Percentiles rank a stretch among this genome's conserved stretches.
Evolutionary conservation across 2,329 filamentous ascomycete genomes (phyloP).

Genomic region (Ophiostoma tasmaniense): DNA sequence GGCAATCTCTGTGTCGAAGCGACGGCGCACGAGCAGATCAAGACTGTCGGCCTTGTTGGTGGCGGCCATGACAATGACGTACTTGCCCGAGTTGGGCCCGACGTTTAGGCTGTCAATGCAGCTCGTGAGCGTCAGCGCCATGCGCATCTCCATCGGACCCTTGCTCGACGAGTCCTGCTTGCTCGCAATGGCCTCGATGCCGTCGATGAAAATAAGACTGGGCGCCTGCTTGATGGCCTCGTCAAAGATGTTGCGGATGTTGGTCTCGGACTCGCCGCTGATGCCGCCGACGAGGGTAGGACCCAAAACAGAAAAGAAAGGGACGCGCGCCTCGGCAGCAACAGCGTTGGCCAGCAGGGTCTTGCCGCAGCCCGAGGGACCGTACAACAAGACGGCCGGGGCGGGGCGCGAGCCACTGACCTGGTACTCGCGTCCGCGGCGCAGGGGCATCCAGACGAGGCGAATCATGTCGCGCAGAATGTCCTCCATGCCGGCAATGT

Average conservation of each 20-base stretch:
- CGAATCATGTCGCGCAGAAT: constrained; percentile 62
- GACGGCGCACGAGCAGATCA: constrained; percentile 65
- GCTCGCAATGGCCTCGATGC: constrained; percentile 84
- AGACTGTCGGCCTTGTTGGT: constrained; percentile 83
- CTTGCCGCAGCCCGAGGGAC: constrained; percentile 79
- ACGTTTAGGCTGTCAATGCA: constrained; percentile 80
- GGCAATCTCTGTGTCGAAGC: constrained; percentile 76
- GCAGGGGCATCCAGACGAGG: constrained; percentile 64
- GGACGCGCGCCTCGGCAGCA: constrained; percentile 64
- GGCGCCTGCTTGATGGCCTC: constrained; percentile 80
- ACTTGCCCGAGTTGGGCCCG: constrained; percentile 37
- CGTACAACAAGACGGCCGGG: constrained; percentile 69
- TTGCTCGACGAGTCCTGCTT: constrained; percentile 64
- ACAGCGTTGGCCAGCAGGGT: constrained; percentile 76
- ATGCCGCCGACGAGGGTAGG: constrained; percentile 77
- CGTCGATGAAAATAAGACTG: constrained; percentile 83
- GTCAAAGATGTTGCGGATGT: constrained; percentile 76
- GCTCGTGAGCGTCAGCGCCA: constrained; percentile 71
- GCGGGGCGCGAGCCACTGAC: constrained; percentile 60
- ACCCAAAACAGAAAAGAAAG: constrained; percentile 74
- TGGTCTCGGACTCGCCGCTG: constrained; percentile 84
- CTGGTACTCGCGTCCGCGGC: constrained; percentile 56
- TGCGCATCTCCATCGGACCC: constrained; percentile 75
- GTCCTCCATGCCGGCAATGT: constrained; percentile 68
- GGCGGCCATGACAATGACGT: constrained; percentile 82